Evolutionary conservation across 192 early-diverging fungal genomes (phyloP).

Genomic region (Coemansia sp.): DNA sequence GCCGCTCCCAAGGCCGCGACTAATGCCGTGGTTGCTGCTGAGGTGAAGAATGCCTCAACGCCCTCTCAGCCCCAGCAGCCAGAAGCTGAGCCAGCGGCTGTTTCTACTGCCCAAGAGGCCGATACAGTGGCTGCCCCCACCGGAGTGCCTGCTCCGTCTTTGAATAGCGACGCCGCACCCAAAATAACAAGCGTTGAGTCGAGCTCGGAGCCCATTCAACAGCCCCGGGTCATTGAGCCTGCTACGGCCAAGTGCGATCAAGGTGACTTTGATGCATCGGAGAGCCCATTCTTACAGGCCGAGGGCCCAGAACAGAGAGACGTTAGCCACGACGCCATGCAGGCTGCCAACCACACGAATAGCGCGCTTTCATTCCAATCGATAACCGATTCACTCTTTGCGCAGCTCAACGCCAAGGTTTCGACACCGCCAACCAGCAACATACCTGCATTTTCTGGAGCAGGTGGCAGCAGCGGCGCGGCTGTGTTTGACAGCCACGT

Average conservation of each 20-base stretch:
- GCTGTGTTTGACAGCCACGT: conserved; percentile 1
- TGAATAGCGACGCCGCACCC: neutral
- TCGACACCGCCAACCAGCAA: conserved; percentile 15
- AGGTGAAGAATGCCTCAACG: neutral
- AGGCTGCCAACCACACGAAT: conserved; percentile 10
- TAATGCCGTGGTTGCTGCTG: neutral
- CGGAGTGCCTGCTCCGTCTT: neutral
- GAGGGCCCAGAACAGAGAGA: neutral
- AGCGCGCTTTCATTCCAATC: conserved; percentile 49
- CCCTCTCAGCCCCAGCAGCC: neutral
- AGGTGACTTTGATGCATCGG: neutral
- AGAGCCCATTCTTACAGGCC: neutral
- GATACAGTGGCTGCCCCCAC: neutral
- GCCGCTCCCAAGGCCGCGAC: neutral
- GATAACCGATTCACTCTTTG: conserved; percentile 48
- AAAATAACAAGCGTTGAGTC: neutral
- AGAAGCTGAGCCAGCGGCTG: neutral
- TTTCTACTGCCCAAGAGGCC: neutral
- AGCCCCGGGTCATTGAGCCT: neutral
- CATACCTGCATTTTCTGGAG: conserved; percentile 14
- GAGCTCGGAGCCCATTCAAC: neutral
- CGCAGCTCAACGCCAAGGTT: conserved; percentile 49
- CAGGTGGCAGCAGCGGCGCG: neutral
- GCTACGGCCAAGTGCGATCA: neutral
- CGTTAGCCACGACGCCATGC: neutral